Base-by-base conservation (phyloP, 2,329 filamentous ascomycete genomes). In the Spiromastix sp. region DNA sequence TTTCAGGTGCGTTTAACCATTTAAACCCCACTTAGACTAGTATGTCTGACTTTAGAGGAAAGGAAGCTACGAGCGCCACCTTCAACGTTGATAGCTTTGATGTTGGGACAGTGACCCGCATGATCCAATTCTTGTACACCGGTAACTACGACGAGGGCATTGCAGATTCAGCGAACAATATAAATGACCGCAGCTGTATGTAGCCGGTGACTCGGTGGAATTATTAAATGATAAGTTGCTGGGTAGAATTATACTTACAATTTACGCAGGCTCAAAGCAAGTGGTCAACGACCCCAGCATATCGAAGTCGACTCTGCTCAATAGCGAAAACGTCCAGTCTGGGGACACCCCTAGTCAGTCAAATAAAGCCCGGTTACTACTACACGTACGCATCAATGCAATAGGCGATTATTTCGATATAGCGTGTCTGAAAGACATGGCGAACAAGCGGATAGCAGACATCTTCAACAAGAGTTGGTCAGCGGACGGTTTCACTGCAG, bases 1-100 rank as follows among this genome's bases (percentile, higher is more conserved):
- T 56, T 42, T 48, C 44, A 43, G 51, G 52, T 43, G 52, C 30
- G 18, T 54, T 30, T n/a, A 17, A 16, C 8, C 5, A 5, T 17
- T 47, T 30, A 24, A 24, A 22, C 9, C n/a, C 12, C 18, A 11
- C 13, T 27, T 20, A 13, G 6, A n/a, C 19, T 13, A 26, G 10
- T 10, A 9, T 15, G 2, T 19, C 12, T 11, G 17, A 7, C n/a
- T 18, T 9, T 7, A n/a, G n/a, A 27, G 5, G 12, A 20, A 16
- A 43, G 42, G 42, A 47, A 40, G 20, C 33, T 5, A 12, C 8
- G 3, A 30, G 31, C 1, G 35, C 31, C 9, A 22, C 34, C 4
- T 34, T 47, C 13, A 24, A 31, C 8, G 25, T 42, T 6, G 24
- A 32, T 5, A 26, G 31, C 12, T 45, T 47, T 17, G 26, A 37